Evolutionary conservation across 2,329 filamentous ascomycete species (phyloP).

Genomic region (Aspergillus sp.): DNA sequence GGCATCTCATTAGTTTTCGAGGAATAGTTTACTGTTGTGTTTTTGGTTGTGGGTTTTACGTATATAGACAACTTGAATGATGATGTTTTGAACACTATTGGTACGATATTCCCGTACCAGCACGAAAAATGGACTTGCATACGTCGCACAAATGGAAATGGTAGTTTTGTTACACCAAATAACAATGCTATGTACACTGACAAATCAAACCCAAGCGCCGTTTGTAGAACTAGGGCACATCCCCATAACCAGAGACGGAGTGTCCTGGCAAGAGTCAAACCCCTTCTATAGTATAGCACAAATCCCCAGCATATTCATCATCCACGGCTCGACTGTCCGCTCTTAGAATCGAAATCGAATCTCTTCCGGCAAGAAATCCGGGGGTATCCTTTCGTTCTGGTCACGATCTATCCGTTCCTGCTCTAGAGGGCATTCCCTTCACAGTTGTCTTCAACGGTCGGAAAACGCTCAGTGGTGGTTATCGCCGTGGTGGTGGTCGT

Average conservation of each 20-base stretch:
- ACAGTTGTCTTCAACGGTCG: neutral
- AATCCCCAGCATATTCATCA: neutral
- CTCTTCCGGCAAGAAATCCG: conserved; percentile 20
- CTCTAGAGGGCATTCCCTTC: conserved; percentile 11
- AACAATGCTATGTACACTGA: conserved; percentile 44
- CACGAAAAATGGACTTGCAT: neutral
- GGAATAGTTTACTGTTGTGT: conserved; percentile 30
- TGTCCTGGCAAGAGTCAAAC: conserved; percentile 9
- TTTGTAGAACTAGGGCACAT: conserved; percentile 27
- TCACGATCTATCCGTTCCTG: conserved; percentile 12
- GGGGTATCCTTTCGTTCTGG: conserved; percentile 30
- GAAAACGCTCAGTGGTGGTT: conserved; percentile 57
- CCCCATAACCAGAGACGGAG: conserved; percentile 20
- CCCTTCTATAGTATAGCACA: conserved; percentile 20
- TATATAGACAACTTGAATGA: conserved; percentile 18
- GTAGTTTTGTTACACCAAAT: conserved; percentile 26
- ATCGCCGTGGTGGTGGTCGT: conserved; percentile 63
- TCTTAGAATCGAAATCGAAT: neutral
- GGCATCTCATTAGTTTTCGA: conserved; percentile 53
- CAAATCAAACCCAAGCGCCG: conserved; percentile 40
- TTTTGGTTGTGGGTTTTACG: conserved; percentile 16
- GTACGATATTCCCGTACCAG: neutral
- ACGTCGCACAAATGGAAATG: neutral
- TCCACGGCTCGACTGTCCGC: neutral
- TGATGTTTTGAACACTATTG: neutral